Evolutionary conservation across 2,329 filamentous ascomycete genomes (phyloP).

Genomic region (Hortaea sp.): DNA sequence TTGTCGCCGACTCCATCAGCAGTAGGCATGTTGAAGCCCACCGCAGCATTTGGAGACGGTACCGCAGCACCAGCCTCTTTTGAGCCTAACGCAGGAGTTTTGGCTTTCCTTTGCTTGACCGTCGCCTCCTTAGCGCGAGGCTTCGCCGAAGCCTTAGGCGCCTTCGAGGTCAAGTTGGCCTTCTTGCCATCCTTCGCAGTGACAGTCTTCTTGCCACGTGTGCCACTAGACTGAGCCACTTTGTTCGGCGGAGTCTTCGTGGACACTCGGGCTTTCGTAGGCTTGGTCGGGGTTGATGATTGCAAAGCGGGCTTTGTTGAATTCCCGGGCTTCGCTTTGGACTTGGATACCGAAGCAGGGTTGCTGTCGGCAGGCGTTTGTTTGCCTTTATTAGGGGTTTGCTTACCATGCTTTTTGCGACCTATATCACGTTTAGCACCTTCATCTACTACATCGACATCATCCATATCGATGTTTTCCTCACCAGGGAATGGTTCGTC

Average conservation of each 20-base stretch:
- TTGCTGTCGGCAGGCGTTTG: not conserved
- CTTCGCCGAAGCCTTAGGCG: no score
- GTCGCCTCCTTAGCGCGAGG: no score
- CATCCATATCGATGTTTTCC: constrained; percentile 14
- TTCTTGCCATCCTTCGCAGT: not conserved
- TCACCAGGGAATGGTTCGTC: constrained; percentile 21
- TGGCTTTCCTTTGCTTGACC: no score
- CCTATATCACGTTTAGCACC: constrained; percentile 21
- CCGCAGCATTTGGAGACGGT: not conserved
- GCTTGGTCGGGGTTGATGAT: constrained; percentile 1
- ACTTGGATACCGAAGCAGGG: constrained; percentile 2
- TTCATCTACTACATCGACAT: constrained; percentile 1
- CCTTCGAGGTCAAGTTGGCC: no score
- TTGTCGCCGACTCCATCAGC: no score
- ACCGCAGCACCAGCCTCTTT: constrained; percentile 1
- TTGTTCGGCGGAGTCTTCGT: constrained; percentile 1
- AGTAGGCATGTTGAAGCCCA: no score
- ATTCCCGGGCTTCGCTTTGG: constrained; percentile 4
- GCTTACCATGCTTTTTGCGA: constrained; percentile 14
- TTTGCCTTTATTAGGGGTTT: not conserved
- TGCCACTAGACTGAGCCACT: constrained; percentile 1
- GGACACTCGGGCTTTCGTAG: constrained; percentile 6
- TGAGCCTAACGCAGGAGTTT: not conserved
- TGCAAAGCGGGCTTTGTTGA: constrained; percentile 5
- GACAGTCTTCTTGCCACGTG: constrained; percentile 1